phyloP scores from a whole-genome alignment of 768 basidiomycete species.

The Tricholoma matsutake region DNA sequence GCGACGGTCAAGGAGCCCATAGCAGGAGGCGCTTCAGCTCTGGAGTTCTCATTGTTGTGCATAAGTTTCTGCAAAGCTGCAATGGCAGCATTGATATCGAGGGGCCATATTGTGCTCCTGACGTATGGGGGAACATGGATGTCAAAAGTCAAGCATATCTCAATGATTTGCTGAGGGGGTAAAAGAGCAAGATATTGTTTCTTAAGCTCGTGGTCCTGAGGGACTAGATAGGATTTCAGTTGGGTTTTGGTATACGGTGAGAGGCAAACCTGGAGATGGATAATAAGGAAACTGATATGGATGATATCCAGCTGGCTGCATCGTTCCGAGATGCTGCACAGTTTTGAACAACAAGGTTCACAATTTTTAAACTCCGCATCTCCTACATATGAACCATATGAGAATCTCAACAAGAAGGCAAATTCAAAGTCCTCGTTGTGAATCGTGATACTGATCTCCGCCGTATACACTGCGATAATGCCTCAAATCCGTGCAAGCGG shows the following conservation, averaged over 20 bases:
- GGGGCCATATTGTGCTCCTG: conserved; percentile 69
- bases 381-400: conserved; percentile 8
- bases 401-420: no score
- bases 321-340: conserved; percentile 67
- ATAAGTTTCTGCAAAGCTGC: conserved; percentile 42
- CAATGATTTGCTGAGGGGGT: conserved; percentile 69
- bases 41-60: conserved; percentile 12
- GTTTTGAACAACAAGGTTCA: conserved; percentile 70
- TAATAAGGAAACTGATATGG: conserved; percentile 36
- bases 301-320: conserved; percentile 48
- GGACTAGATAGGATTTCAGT: conserved; percentile 22
- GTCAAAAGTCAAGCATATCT: conserved; percentile 73
- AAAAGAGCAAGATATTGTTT: conserved; percentile 68
- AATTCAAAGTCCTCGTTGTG: not conserved
- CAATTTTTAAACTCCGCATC: conserved; percentile 25
- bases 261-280: conserved; percentile 26
- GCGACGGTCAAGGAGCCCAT: conserved; percentile 19
- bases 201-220: conserved; percentile 61
- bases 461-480: no score
- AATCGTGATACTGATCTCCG: no score
- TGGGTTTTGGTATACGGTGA: conserved; percentile 15
- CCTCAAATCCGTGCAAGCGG: no score
- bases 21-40: conserved; percentile 6
- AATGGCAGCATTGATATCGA: conserved; percentile 64
- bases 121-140: conserved; percentile 63